Conservation (phyloP, 805 yeast genomes). For the Suhomyces faveliae region DNA sequence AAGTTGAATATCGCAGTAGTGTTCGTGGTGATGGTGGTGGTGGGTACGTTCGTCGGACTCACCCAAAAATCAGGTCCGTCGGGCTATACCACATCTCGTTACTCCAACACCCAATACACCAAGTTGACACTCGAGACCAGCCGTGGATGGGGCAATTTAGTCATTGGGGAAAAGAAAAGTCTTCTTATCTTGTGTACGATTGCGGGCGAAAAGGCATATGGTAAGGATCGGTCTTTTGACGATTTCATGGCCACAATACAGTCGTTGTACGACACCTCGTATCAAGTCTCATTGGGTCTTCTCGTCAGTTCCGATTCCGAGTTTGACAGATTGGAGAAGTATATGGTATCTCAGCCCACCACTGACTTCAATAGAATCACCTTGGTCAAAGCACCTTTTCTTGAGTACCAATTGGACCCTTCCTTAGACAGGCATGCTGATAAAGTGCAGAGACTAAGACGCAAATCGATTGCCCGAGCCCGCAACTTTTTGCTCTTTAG, state of each 20-base stretch:
- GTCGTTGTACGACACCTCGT: conserved; percentile 13
- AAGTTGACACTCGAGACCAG: background rate
- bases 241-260: conserved; percentile 33
- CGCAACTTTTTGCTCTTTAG: conserved; percentile 34
- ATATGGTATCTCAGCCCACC: conserved; percentile 15
- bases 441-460: conserved; percentile 30
- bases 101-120: background rate
- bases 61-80: too few relatives aligned
- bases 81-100: background rate
- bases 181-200: conserved; percentile 5
- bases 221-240: conserved; percentile 28
- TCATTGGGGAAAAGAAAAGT: background rate
- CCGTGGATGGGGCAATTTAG: background rate
- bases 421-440: conserved; percentile 25
- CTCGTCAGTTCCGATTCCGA: conserved; percentile 31
- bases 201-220: conserved; percentile 24
- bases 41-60: background rate
- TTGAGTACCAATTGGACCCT: conserved; percentile 23
- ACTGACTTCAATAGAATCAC: conserved; percentile 17
- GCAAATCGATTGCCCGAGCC: conserved; percentile 36
- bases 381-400: conserved; percentile 33
- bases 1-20: background rate
- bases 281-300: conserved; percentile 24
- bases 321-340: conserved; percentile 18
- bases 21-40: background rate